Evolutionary conservation across 2,329 filamentous ascomycete genomes (phyloP).

Genomic region (Xylariomycetidae sp.): DNA sequence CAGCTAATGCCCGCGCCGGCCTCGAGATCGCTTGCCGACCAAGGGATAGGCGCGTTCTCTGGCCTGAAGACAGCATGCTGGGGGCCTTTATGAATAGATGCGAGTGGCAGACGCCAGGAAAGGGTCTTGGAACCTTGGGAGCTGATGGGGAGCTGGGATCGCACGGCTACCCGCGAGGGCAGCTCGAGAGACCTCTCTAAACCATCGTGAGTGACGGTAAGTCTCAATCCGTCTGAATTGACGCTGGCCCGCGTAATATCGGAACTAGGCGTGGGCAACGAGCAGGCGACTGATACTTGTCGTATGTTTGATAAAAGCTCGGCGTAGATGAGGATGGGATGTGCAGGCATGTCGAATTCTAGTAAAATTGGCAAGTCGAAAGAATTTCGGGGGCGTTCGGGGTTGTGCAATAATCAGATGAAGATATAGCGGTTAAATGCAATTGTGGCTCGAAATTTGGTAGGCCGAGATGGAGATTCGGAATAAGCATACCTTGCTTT

Average conservation of each 20-base stretch:
- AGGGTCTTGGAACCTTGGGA: slow-evolving; percentile 29
- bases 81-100: slow-evolving; percentile 1
- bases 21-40: slow-evolving; percentile 49
- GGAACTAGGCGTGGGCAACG: slow-evolving; percentile 40
- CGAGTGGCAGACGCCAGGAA: slow-evolving; percentile 52
- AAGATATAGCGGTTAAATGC: neutral
- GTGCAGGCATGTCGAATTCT: slow-evolving; percentile 15
- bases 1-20: slow-evolving; percentile 36
- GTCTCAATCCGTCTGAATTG: slow-evolving; percentile 37
- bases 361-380: slow-evolving; percentile 8
- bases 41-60: no score
- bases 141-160: slow-evolving; percentile 33
- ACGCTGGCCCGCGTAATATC: slow-evolving; percentile 39
- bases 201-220: slow-evolving; percentile 46
- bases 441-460: no score
- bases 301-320: slow-evolving; percentile 62
- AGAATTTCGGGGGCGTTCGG: no score
- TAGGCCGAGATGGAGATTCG: no score
- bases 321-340: slow-evolving; percentile 47
- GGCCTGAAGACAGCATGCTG: slow-evolving; percentile 1
- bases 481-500: no score
- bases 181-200: slow-evolving; percentile 31
- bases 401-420: neutral
- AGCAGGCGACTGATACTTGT: slow-evolving; percentile 56
- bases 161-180: slow-evolving; percentile 35